Percentiles rank a stretch among this genome's conserved stretches.
phyloP scores from a whole-genome alignment of 805 yeast genomes.

The Blastobotrys mokoenaii region DNA sequence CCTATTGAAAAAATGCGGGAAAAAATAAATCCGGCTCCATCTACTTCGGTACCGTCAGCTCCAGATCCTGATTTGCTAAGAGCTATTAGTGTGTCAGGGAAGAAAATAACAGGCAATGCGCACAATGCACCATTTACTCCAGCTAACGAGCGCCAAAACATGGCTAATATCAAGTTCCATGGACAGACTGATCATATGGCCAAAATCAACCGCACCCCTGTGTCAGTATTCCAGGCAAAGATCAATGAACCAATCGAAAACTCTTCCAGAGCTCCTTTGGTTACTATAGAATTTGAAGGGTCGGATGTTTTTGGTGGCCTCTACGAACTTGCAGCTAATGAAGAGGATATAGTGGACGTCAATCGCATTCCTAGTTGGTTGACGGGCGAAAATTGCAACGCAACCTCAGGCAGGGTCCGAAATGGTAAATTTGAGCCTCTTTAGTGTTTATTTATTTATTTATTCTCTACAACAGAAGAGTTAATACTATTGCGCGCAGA shows the following conservation, averaged over 20 bases:
- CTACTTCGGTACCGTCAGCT: neutral
- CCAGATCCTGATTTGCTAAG: neutral
- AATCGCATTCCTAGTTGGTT: conserved; percentile 64
- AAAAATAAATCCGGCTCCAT: too few relatives aligned
- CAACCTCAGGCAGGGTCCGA: conserved; percentile 37
- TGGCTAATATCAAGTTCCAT: neutral
- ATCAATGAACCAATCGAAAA: neutral
- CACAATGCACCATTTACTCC: neutral
- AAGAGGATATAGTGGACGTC: conserved; percentile 37
- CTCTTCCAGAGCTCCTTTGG: conserved; percentile 10
- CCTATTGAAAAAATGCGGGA: too few relatives aligned
- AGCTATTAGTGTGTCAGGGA: neutral
- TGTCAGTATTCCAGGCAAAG: conserved; percentile 2
- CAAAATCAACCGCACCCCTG: neutral
- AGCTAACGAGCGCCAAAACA: neutral
- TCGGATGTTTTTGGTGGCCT: conserved; percentile 71
- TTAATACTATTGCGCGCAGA: neutral
- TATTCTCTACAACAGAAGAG: neutral
- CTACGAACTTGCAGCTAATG: conserved; percentile 52
- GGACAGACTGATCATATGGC: neutral
- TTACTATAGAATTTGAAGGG: conserved; percentile 42
- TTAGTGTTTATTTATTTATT: neutral
- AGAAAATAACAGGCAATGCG: too few relatives aligned
- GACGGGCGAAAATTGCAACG: conserved; percentile 61
- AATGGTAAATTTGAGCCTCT: conserved; percentile 26